Evolutionary conservation across 2,329 filamentous ascomycete genomes (phyloP).

Genomic region (Colletotrichum tabaci): DNA sequence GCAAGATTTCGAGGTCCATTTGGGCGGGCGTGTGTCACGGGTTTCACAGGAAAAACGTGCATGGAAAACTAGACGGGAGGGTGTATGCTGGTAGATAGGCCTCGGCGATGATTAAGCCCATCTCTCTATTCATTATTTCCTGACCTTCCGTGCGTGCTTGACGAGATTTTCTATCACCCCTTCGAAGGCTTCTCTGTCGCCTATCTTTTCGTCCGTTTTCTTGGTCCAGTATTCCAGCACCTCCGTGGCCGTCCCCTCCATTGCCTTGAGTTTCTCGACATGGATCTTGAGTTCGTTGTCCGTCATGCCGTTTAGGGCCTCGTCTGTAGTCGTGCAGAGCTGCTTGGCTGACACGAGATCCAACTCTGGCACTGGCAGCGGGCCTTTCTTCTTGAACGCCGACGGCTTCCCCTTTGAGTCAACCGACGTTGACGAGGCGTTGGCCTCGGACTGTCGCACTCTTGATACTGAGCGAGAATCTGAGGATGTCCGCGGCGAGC

Average conservation of each 20-base stretch:
- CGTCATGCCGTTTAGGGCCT: conserved; percentile 84
- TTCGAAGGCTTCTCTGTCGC: conserved; percentile 94
- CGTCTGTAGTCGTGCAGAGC: conserved; percentile 86
- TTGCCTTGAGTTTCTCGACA: conserved; percentile 75
- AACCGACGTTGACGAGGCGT: conserved; percentile 71
- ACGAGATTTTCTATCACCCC: conserved; percentile 97
- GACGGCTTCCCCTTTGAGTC: conserved; percentile 71
- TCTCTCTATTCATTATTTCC: conserved; percentile 70
- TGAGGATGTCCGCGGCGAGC: conserved; percentile 68
- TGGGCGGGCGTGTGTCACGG: conserved; percentile 18
- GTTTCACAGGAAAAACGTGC: conserved; percentile 23
- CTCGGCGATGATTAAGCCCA: conserved; percentile 34
- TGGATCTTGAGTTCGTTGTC: conserved; percentile 82
- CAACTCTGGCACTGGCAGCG: conserved; percentile 79
- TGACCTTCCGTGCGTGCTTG: conserved; percentile 87
- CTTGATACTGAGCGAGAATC: conserved; percentile 66
- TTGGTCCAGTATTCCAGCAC: conserved; percentile 92
- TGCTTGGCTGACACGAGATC: conserved; percentile 85
- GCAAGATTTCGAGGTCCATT: conserved; percentile 23
- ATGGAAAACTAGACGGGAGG: conserved; percentile 33
- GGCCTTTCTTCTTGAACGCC: conserved; percentile 64
- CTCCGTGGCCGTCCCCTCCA: conserved; percentile 80
- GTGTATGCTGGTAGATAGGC: conserved; percentile 41
- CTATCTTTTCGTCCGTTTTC: conserved; percentile 86
- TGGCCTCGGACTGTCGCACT: conserved; percentile 63